These are phyloP conservation scores for Irpex sp. DNA, from an alignment of 1,284 basidiomycete genomes.

Conservation along the genomic window DNA sequence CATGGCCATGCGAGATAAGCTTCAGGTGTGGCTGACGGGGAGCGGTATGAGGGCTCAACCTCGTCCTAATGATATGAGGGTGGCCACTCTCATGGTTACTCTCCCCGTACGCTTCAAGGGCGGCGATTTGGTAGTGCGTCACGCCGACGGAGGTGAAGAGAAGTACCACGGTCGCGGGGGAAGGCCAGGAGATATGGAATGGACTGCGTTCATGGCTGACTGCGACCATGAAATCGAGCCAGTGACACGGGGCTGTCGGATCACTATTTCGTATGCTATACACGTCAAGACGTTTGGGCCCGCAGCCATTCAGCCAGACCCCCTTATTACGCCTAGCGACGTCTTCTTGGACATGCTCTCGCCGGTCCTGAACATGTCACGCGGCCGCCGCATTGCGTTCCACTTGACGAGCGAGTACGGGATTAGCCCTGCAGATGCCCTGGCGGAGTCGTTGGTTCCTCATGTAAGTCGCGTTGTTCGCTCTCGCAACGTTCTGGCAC, in stretches of 20 bases:
- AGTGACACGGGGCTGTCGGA: conserved; percentile 64
- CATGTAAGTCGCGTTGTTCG: conserved; percentile 42
- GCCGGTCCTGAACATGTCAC: conserved; percentile 64
- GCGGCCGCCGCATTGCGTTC: conserved; percentile 69
- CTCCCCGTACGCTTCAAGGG: conserved; percentile 71
- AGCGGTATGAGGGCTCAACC: conserved; percentile 55
- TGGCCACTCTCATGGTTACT: conserved; percentile 69
- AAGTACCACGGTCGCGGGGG: conserved; percentile 59
- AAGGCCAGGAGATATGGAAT: conserved; percentile 64
- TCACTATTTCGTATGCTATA: conserved; percentile 68
- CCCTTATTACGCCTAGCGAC: conserved; percentile 68
- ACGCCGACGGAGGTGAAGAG: conserved; percentile 56
- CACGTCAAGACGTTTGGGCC: conserved; percentile 66
- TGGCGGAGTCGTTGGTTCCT: conserved; percentile 69
- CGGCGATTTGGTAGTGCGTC: conserved; percentile 57
- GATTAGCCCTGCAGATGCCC: conserved; percentile 66
- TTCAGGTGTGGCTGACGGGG: conserved; percentile 64
- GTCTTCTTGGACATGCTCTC: conserved; percentile 66
- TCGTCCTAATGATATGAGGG: conserved; percentile 57
- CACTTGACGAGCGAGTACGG: conserved; percentile 66
- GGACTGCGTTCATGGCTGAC: conserved; percentile 70
- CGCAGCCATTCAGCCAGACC: conserved; percentile 46
- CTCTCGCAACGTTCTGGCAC: background rate
- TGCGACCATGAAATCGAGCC: conserved; percentile 71
- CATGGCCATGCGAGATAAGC: conserved; percentile 59